phyloP scores from a whole-genome alignment of 108 stramenopile genomes.

The Cylindrotheca closterium region DNA sequence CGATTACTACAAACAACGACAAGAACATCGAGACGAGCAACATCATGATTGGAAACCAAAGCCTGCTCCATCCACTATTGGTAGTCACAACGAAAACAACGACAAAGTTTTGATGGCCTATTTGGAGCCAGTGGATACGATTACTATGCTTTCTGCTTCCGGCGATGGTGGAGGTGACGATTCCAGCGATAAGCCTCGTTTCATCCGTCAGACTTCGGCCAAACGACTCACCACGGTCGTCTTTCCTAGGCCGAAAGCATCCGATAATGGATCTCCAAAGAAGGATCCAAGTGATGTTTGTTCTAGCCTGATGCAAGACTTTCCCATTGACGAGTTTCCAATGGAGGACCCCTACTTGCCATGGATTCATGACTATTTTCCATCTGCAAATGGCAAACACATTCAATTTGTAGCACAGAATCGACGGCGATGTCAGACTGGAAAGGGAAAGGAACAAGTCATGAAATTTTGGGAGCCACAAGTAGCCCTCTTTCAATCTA shows the following conservation, averaged over 20 bases:
- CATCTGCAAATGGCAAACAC: constrained; percentile 36
- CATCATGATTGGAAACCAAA: not conserved
- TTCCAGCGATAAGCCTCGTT: not conserved
- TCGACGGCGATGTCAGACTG: constrained; percentile 70
- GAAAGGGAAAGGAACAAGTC: constrained; percentile 15
- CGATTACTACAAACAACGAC: not conserved
- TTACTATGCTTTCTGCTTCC: not conserved
- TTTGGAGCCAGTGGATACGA: constrained; percentile 26
- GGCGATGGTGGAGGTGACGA: no score
- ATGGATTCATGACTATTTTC: constrained; percentile 80
- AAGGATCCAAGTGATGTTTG: no score
- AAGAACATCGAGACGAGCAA: not conserved
- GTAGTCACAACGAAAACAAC: not conserved
- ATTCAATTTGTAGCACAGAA: constrained; percentile 82
- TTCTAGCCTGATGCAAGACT: constrained; percentile 35
- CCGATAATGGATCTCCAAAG: no score
- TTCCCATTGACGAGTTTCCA: constrained; percentile 64
- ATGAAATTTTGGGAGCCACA: constrained; percentile 67
- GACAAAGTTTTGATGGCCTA: constrained; percentile 18
- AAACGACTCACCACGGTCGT: not conserved
- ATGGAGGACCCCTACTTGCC: constrained; percentile 79
- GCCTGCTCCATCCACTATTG: not conserved
- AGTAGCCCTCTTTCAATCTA: constrained; percentile 65
- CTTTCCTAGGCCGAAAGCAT: no score
- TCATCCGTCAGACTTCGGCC: constrained; percentile 3